Evolutionary conservation across 2,329 filamentous ascomycete species (phyloP).

Genomic region (Endoconidiophora polonica): DNA sequence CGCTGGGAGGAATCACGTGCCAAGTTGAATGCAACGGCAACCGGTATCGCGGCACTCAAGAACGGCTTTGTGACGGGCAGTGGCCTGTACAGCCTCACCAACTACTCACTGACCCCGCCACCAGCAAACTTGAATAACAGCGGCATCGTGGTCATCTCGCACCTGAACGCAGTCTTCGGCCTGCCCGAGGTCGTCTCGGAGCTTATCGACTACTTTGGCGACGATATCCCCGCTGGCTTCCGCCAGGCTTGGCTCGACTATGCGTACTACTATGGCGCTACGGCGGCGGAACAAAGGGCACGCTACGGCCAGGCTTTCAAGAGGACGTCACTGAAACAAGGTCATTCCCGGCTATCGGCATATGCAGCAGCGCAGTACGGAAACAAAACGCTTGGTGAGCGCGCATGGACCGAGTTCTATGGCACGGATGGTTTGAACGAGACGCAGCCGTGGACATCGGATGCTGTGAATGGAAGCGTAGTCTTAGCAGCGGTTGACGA

Average conservation of each 20-base stretch:
- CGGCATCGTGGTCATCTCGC: conserved; percentile 34
- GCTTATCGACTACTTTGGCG: conserved; percentile 31
- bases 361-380: conserved; percentile 29
- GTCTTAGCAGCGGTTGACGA: conserved; percentile 35
- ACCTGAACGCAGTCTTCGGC: conserved; percentile 42
- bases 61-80: conserved; percentile 43
- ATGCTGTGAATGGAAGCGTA: conserved; percentile 26
- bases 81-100: conserved; percentile 32
- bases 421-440: conserved; percentile 29
- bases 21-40: conserved; percentile 32
- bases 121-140: conserved; percentile 34
- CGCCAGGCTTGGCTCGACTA: conserved; percentile 41
- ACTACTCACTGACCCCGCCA: conserved; percentile 34
- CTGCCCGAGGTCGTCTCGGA: conserved; percentile 41
- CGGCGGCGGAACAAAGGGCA: conserved; percentile 30
- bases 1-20: conserved; percentile 33
- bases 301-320: conserved; percentile 35
- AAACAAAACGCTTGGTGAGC: conserved; percentile 30
- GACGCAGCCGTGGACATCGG: conserved; percentile 21
- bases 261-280: conserved; percentile 38
- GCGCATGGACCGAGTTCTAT: conserved; percentile 39
- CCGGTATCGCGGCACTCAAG: conserved; percentile 35
- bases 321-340: conserved; percentile 33
- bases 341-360: conserved; percentile 40
- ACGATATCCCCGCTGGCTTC: conserved; percentile 31